Base-by-base conservation (phyloP, 495 filamentous ascomycete species). In the Pyrenula aspistea region DNA sequence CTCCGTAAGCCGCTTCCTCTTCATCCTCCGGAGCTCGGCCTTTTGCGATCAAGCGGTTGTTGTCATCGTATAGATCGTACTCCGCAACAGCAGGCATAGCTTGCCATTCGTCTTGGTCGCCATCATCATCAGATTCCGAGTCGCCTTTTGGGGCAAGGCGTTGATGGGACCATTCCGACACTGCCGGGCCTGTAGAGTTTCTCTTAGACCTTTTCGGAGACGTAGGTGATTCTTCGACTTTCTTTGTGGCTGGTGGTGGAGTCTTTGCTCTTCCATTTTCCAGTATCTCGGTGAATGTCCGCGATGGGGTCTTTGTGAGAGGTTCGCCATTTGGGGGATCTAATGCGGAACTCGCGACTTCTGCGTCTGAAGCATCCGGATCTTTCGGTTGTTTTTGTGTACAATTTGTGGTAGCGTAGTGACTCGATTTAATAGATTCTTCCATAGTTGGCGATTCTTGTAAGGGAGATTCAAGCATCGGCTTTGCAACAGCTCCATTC, bases 131-230 rank as follows among this genome's bases (percentile, higher is more conserved):
- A 24, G 65, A 64, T 49, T 66, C 63, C 10, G 68, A 66, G 8
- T 71, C 65, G 53, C 77, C 71, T 25, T 79, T 71, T 2, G 67
- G 58, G 11, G 84, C 78, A 12, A 94, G 74, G 59, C 85, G 83
- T 71, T 96, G 91, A 65, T 98, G 93, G 2, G 92, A 96, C 81
- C 85, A 96, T 71, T 91, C 88, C 2, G 92, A 96, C 12, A 84
- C 69, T 31, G 8, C 50, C 10, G 50, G 50, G 8, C 19, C 50
- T 10, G n/a, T 24, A 52, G 50, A 52, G 22, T 10, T 8, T 10
- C 50, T 8, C 20, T 52, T 52, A 4, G 8, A 10, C 50, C 22
- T 52, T 20, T 24, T 52, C 31, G 4, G 8, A 8, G 31, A 42
- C 15, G 4, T 42, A 8, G 31, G 31, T 15, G 4, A 4, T 42